These are phyloP conservation scores for Scutellaria minor DNA, from an alignment of 257 asterid genomes.

Conservation along the genomic window DNA sequence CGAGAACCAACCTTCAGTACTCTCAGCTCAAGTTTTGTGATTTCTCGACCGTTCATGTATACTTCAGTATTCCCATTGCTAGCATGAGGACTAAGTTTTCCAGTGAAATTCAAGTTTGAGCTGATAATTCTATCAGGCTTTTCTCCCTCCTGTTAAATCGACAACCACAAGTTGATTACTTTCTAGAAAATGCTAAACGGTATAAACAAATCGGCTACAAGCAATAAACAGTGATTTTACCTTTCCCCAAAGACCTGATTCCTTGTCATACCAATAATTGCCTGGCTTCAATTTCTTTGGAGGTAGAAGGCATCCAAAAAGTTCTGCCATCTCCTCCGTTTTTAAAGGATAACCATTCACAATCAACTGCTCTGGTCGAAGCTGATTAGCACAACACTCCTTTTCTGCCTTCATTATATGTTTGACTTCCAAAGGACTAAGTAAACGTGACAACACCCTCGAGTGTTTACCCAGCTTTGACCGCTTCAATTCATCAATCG, in stretches of 20 bases:
- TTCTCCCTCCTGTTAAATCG: conserved; percentile 81
- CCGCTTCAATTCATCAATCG: conserved; percentile 79
- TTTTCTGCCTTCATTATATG: conserved; percentile 89
- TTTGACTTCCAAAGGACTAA: conserved; percentile 90
- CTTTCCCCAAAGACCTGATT: conserved; percentile 97
- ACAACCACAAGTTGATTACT: conserved; percentile 33
- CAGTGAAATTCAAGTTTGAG: conserved; percentile 83
- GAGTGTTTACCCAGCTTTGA: conserved; percentile 77
- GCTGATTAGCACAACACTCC: conserved; percentile 90
- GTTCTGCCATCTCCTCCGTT: conserved; percentile 83
- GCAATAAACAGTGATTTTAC: conserved; percentile 41
- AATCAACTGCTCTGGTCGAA: conserved; percentile 85
- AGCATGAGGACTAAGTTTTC: conserved; percentile 83
- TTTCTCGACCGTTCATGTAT: conserved; percentile 93
- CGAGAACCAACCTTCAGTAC: conserved; percentile 69
- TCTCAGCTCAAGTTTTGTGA: conserved; percentile 85
- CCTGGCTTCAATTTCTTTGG: conserved; percentile 92
- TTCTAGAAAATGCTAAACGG: neutral
- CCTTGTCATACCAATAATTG: conserved; percentile 93
- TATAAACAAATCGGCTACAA: neutral
- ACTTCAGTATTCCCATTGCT: conserved; percentile 94
- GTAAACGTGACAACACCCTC: conserved; percentile 68
- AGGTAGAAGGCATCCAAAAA: conserved; percentile 79
- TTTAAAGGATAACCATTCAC: conserved; percentile 85
- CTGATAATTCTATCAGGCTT: conserved; percentile 85